Conservation (phyloP, 257 asterid species). For the Primulina huaijiensis region DNA sequence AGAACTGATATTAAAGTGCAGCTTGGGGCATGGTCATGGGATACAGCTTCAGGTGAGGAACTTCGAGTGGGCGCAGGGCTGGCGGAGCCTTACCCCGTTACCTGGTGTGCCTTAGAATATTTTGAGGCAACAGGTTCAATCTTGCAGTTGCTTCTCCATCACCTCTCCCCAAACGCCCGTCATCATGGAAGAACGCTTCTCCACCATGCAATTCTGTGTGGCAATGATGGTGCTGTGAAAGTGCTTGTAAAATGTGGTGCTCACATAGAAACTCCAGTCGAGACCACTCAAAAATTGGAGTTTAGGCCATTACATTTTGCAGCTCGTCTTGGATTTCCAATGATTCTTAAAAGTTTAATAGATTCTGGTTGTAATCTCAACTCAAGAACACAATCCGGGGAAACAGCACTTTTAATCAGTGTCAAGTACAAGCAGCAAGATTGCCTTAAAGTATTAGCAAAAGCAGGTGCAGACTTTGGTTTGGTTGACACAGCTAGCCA, state of each 20-base stretch:
- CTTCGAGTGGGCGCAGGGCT: conserved; percentile 78
- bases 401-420: conserved; percentile 62
- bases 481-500: conserved; percentile 49
- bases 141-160: conserved; percentile 55
- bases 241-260: conserved; percentile 51
- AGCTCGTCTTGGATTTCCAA: conserved; percentile 55
- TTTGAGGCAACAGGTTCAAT: conserved; percentile 72
- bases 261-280: conserved; percentile 44
- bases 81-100: conserved; percentile 66
- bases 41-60: conserved; percentile 75
- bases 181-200: conserved; percentile 61
- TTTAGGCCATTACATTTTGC: conserved; percentile 68
- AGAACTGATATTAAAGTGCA: conserved; percentile 54
- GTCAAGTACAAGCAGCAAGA: conserved; percentile 48
- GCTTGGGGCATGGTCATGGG: conserved; percentile 93
- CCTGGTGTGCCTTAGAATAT: conserved; percentile 85
- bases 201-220: conserved; percentile 78
- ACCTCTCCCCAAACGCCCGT: conserved; percentile 35
- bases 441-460: conserved; percentile 55
- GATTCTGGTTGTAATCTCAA: conserved; percentile 61
- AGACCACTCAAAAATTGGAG: conserved; percentile 43
- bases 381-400: conserved; percentile 50
- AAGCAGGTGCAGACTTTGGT: conserved; percentile 74
- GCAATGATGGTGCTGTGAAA: conserved; percentile 47
- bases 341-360: conserved; percentile 46